phyloP scores from a whole-genome alignment of 352 stramenopile species.

The Pythium volutum region DNA sequence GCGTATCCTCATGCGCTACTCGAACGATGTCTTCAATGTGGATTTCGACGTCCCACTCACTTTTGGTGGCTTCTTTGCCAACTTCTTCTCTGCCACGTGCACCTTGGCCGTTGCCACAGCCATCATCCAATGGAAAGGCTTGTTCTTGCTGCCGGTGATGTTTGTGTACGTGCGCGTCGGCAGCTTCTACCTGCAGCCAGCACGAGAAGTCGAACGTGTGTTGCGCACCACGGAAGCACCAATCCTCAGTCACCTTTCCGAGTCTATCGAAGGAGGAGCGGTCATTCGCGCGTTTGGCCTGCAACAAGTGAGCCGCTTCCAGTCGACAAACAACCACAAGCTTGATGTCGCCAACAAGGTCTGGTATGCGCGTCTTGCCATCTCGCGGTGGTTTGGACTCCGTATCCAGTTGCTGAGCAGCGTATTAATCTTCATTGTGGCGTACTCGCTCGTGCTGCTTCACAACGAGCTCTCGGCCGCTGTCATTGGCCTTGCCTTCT shows the following conservation, averaged over 20 bases:
- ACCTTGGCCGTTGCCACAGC: slow-evolving; percentile 63
- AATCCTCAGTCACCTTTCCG: slow-evolving; percentile 27
- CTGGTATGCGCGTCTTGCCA: slow-evolving; percentile 16
- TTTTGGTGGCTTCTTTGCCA: slow-evolving; percentile 36
- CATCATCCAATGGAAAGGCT: slow-evolving; percentile 64
- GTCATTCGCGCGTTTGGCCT: slow-evolving; percentile 54
- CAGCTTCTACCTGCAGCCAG: slow-evolving; percentile 37
- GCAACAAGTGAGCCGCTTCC: slow-evolving; percentile 40
- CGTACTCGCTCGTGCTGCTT: slow-evolving; percentile 39
- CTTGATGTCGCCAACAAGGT: slow-evolving; percentile 12
- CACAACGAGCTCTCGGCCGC: slow-evolving; percentile 40
- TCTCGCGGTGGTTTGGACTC: slow-evolving; percentile 49
- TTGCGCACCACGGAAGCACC: slow-evolving; percentile 32
- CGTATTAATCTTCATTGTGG: slow-evolving; percentile 39
- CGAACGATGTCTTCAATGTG: slow-evolving; percentile 82
- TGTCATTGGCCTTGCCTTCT: slow-evolving; percentile 74
- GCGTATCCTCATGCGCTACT: slow-evolving; percentile 83
- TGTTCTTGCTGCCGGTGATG: slow-evolving; percentile 72
- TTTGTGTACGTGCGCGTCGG: slow-evolving; percentile 68
- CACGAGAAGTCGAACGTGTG: slow-evolving; percentile 38
- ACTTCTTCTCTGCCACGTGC: slow-evolving; percentile 60
- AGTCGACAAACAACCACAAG: slow-evolving; percentile 29
- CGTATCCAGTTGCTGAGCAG: slow-evolving; percentile 46
- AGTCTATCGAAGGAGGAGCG: slow-evolving; percentile 44
- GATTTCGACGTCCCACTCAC: slow-evolving; percentile 65